phyloP scores from a whole-genome alignment of 176 grass and related monocot species.

The Melocanna baccifera region DNA sequence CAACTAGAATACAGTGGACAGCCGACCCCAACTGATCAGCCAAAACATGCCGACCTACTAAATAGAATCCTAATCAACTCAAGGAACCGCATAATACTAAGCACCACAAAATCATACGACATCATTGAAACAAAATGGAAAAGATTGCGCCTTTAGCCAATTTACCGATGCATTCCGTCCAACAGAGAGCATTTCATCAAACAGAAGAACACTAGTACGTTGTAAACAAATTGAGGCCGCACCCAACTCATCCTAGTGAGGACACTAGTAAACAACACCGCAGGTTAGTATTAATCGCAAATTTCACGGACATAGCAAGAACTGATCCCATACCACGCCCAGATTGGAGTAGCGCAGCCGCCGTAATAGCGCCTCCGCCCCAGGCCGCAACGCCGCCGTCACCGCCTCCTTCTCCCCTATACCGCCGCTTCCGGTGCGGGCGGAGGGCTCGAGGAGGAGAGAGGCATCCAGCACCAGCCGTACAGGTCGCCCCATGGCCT shows the following conservation, averaged over 20 bases:
- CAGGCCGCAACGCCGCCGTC: conserved; percentile 17
- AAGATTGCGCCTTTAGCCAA: background rate
- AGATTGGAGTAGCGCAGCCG: conserved; percentile 49
- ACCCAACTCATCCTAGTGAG: background rate
- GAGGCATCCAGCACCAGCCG: conserved; percentile 46
- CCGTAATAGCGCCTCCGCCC: conserved; percentile 37
- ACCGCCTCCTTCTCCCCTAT: background rate
- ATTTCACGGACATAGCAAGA: background rate
- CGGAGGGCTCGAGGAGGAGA: conserved; percentile 28
- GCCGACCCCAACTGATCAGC: background rate
- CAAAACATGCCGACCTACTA: background rate
- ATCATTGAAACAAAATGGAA: background rate
- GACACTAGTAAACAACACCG: too few species aligned
- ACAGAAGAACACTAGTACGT: background rate
- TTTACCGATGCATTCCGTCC: background rate
- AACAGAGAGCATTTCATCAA: background rate
- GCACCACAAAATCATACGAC: background rate
- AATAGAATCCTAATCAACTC: background rate
- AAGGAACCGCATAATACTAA: background rate
- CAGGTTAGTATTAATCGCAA: too few species aligned
- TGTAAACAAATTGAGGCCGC: background rate
- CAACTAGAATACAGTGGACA: background rate
- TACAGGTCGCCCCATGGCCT: conserved; percentile 22
- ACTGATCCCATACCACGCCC: conserved; percentile 30
- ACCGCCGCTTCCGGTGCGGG: background rate